phyloP scores from a whole-genome alignment of 2,329 filamentous ascomycete species.

The Aureobasidium lini region DNA sequence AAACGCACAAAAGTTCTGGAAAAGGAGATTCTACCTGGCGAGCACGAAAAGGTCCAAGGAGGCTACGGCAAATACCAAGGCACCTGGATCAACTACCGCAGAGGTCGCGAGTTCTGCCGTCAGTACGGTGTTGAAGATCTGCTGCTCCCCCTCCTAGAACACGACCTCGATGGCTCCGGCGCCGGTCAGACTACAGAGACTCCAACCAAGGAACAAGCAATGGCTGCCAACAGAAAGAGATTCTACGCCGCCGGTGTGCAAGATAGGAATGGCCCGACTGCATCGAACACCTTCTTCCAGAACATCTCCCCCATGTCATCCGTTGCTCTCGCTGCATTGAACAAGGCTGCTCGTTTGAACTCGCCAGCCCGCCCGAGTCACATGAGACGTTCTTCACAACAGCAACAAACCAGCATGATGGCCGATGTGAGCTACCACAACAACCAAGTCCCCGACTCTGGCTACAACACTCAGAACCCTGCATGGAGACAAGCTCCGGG shows the following conservation, averaged over 20 bases:
- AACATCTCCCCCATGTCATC: slow-evolving; percentile 92
- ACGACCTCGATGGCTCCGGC: slow-evolving; percentile 72
- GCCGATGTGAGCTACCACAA: slow-evolving; percentile 24
- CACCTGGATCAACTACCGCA: slow-evolving; percentile 93
- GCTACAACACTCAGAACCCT: slow-evolving; percentile 53
- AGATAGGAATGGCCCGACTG: slow-evolving; percentile 44
- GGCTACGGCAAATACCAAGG: slow-evolving; percentile 99
- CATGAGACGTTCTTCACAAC: slow-evolving; percentile 64
- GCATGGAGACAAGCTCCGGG: slow-evolving; percentile 18
- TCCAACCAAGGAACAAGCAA: slow-evolving; percentile 96
- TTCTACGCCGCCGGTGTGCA: slow-evolving; percentile 75
- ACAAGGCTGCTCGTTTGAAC: slow-evolving; percentile 82
- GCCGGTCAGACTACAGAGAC: slow-evolving; percentile 72
- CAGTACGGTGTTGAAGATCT: slow-evolving; percentile 69
- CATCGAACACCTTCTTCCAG: slow-evolving; percentile 86
- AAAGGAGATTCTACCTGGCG: slow-evolving; percentile 92
- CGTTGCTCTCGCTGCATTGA: slow-evolving; percentile 90
- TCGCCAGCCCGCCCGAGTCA: slow-evolving; percentile 67
- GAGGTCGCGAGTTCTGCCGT: slow-evolving; percentile 85
- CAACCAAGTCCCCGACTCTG: slow-evolving; percentile 53
- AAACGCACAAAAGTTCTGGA: slow-evolving; percentile 96
- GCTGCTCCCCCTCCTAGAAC: slow-evolving; percentile 65
- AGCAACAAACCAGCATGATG: slow-evolving; percentile 48
- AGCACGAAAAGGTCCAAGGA: slow-evolving; percentile 97
- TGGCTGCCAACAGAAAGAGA: slow-evolving; percentile 85